Conservation (phyloP, 805 yeast genomes). For the Candida pseudofarinosa region DNA sequence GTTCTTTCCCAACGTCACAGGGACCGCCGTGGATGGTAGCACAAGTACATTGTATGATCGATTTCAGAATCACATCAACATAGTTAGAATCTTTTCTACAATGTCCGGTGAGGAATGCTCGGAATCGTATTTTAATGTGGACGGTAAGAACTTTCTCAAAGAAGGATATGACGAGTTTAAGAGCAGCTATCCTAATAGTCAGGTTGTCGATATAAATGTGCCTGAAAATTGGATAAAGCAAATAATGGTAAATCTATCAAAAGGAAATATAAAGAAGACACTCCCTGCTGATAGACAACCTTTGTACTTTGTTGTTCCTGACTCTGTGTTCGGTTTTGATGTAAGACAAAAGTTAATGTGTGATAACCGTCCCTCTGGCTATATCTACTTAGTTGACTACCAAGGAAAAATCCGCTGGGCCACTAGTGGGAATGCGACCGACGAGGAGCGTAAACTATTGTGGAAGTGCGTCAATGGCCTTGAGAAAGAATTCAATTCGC, state of each 20-base stretch:
- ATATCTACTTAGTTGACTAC: constrained; percentile 72
- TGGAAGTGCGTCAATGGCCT: constrained; percentile 66
- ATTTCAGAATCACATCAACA: constrained; percentile 50
- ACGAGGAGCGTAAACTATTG: constrained; percentile 57
- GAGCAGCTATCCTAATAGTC: constrained; percentile 48
- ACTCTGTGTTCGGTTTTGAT: constrained; percentile 52
- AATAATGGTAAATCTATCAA: constrained; percentile 47
- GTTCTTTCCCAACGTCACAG: constrained; percentile 79
- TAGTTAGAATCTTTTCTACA: constrained; percentile 64
- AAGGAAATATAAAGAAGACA: constrained; percentile 38
- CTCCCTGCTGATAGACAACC: constrained; percentile 49
- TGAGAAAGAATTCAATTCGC: constrained; percentile 38
- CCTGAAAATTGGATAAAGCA: constrained; percentile 74
- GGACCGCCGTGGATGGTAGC: constrained; percentile 44
- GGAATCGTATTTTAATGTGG: constrained; percentile 51
- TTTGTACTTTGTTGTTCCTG: constrained; percentile 61
- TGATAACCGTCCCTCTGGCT: constrained; percentile 79
- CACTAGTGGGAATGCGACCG: constrained; percentile 74
- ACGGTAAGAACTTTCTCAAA: constrained; percentile 37
- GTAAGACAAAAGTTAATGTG: constrained; percentile 58
- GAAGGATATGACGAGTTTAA: constrained; percentile 35
- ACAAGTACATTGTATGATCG: constrained; percentile 15
- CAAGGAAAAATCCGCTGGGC: constrained; percentile 85
- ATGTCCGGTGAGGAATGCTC: constrained; percentile 68
- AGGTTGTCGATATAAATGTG: constrained; percentile 70